These are phyloP conservation scores for Cyclocybe cylindracea DNA, from an alignment of 768 basidiomycete genomes.

Conservation along the genomic window DNA sequence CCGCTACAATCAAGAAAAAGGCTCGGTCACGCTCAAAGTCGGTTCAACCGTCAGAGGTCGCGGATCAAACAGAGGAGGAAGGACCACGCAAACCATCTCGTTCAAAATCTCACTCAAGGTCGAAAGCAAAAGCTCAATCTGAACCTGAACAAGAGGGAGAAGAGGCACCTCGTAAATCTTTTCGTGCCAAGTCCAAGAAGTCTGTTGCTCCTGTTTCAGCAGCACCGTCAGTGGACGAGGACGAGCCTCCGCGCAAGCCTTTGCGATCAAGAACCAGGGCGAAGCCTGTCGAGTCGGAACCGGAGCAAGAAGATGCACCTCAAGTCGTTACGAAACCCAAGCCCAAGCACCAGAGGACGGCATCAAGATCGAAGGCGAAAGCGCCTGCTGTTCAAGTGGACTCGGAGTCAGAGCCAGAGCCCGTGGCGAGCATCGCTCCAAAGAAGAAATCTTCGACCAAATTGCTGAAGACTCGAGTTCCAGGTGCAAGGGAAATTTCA, in stretches of 20 bases:
- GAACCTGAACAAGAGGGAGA: slow-evolving; percentile 22
- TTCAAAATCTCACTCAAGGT: slow-evolving; percentile 25
- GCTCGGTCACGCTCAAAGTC: slow-evolving; percentile 25
- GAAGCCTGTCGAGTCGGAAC: slow-evolving; percentile 19
- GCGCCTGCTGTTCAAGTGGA: slow-evolving; percentile 2
- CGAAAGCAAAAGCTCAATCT: slow-evolving; percentile 19
- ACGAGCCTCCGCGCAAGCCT: slow-evolving; percentile 14
- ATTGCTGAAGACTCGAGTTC: slow-evolving; percentile 8
- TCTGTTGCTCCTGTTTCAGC: slow-evolving; percentile 11
- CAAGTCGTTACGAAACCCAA: not conserved
- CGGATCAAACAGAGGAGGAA: slow-evolving; percentile 7
- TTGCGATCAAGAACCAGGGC: slow-evolving; percentile 18
- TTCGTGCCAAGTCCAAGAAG: slow-evolving; percentile 17
- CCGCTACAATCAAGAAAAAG: slow-evolving; percentile 15
- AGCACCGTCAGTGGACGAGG: slow-evolving; percentile 9
- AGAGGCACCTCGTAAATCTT: slow-evolving; percentile 11
- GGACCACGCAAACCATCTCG: slow-evolving; percentile 23
- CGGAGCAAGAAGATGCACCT: slow-evolving; percentile 4
- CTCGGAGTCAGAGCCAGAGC: not conserved
- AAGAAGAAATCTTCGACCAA: slow-evolving; percentile 15
- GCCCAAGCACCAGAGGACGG: slow-evolving; percentile 1
- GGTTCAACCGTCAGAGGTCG: slow-evolving; percentile 12
- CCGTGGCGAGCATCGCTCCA: not conserved
- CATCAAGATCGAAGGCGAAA: slow-evolving; percentile 10
- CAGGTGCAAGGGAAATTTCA: slow-evolving; percentile 15